These are phyloP conservation scores for Parmales sp. DNA, from an alignment of 108 stramenopile species.

Conservation along the genomic window DNA sequence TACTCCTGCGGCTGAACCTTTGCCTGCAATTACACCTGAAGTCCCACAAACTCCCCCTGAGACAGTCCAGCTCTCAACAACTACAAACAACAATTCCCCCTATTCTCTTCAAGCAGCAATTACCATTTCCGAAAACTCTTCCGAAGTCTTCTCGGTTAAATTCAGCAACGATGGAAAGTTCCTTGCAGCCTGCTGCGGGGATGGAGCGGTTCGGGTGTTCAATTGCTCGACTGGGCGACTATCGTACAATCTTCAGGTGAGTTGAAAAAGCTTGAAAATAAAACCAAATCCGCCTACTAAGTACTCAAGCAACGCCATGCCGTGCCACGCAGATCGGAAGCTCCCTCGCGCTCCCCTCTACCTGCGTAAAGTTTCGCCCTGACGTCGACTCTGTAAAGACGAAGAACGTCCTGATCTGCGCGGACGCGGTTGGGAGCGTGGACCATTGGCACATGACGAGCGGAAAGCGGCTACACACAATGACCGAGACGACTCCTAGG, in stretches of 20 bases:
- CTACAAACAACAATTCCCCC: not conserved
- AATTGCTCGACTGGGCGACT: conserved; percentile 35
- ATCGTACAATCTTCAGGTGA: conserved; percentile 30
- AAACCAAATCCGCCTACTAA: not conserved
- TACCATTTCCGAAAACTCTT: conserved; percentile 43
- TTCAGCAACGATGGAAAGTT: conserved; percentile 49
- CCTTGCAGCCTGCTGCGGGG: conserved; percentile 48
- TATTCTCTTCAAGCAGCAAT: conserved; percentile 11
- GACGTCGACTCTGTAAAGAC: conserved; percentile 24
- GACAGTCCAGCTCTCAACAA: not conserved
- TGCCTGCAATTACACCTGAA: too few species aligned
- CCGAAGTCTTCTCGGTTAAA: conserved; percentile 37
- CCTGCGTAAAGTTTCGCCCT: conserved; percentile 36
- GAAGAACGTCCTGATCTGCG: conserved; percentile 43
- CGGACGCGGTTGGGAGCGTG: conserved; percentile 34
- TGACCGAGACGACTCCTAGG: too few species aligned
- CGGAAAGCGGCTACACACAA: conserved; percentile 45
- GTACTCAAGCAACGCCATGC: conserved; percentile 20
- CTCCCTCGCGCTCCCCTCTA: conserved; percentile 28
- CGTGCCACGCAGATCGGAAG: too few species aligned
- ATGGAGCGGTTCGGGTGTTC: conserved; percentile 48
- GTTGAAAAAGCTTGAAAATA: not conserved
- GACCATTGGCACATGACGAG: conserved; percentile 58
- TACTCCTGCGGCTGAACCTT: not conserved
- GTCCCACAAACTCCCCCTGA: not conserved